phyloP scores from a whole-genome alignment of 2,329 filamentous ascomycete species.

The Beauveria pseudobassiana region DNA sequence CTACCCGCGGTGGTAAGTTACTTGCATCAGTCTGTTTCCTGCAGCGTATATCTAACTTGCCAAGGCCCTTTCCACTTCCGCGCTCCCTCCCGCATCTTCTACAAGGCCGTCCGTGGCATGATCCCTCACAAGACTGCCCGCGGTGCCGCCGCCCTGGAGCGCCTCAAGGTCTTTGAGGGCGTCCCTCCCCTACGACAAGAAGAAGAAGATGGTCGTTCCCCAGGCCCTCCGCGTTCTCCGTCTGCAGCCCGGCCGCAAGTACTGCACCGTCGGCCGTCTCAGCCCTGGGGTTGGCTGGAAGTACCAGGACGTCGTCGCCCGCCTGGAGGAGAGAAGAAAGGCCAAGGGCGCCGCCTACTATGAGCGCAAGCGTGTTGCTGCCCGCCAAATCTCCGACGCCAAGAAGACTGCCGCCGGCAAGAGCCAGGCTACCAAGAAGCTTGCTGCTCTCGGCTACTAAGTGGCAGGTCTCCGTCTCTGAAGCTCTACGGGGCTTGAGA shows the following conservation, averaged over 20 bases:
- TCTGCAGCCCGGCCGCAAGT: slow-evolving; percentile 98
- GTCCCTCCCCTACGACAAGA: slow-evolving; percentile 98
- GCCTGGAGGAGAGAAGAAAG: slow-evolving; percentile 99
- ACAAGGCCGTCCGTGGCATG: slow-evolving; percentile 99
- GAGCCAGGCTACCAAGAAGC: slow-evolving; percentile 64
- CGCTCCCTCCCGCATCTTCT: slow-evolving; percentile 98
- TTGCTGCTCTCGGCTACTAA: slow-evolving; percentile 11
- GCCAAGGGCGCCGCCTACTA: slow-evolving; percentile 99
- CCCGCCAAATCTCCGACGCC: slow-evolving; percentile 83
- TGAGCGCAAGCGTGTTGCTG: slow-evolving; percentile 97
- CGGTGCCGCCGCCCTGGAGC: slow-evolving; percentile 91
- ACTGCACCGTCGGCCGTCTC: slow-evolving; percentile 97
- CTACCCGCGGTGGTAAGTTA: slow-evolving; percentile 86
- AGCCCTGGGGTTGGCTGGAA: slow-evolving; percentile 99
- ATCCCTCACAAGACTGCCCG: slow-evolving; percentile 99
- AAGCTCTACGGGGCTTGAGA: not conserved
- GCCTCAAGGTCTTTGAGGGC: slow-evolving; percentile 99
- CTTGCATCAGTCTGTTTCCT: slow-evolving; percentile 5
- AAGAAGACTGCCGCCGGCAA: slow-evolving; percentile 87
- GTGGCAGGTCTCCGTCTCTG: not conserved
- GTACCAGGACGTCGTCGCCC: slow-evolving; percentile 98
- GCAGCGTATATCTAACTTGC: slow-evolving; percentile 29
- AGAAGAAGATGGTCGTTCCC: slow-evolving; percentile 99
- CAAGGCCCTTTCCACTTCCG: slow-evolving; percentile 99
- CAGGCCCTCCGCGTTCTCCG: slow-evolving; percentile 94